Evolutionary conservation across 805 yeast species (phyloP).

Genomic region (Kuraishia hungarica): DNA sequence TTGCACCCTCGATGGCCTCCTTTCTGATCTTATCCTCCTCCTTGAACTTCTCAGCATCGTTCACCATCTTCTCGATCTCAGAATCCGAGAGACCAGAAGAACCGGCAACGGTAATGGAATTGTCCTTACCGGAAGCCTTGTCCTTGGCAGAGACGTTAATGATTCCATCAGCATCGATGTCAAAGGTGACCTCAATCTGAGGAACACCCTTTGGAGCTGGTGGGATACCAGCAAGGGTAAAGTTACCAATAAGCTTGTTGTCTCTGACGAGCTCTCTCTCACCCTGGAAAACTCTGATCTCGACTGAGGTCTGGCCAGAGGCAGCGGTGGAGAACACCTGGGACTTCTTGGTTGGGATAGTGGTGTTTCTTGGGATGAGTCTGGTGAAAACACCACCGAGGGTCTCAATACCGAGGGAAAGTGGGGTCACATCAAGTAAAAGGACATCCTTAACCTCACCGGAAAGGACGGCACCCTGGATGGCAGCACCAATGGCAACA

Average conservation of each 20-base stretch:
- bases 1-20: slow-evolving; percentile 63
- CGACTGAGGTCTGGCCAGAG: slow-evolving; percentile 93
- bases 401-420: slow-evolving; percentile 93
- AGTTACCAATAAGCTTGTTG: slow-evolving; percentile 96
- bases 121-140: slow-evolving; percentile 69
- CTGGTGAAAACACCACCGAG: slow-evolving; percentile 96
- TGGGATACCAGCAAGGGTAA: slow-evolving; percentile 90
- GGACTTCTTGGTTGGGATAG: slow-evolving; percentile 94
- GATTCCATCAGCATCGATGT: slow-evolving; percentile 92
- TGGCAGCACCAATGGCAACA: slow-evolving; percentile 87
- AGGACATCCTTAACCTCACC: slow-evolving; percentile 78
- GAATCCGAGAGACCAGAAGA: slow-evolving; percentile 62
- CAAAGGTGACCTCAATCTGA: slow-evolving; percentile 90
- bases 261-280: slow-evolving; percentile 97
- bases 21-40: slow-evolving; percentile 51
- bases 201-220: slow-evolving; percentile 95
- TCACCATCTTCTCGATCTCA: slow-evolving; percentile 54
- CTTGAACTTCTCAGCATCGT: slow-evolving; percentile 58
- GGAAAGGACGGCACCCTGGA: slow-evolving; percentile 79
- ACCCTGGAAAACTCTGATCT: slow-evolving; percentile 98
- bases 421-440: slow-evolving; percentile 75
- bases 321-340: slow-evolving; percentile 96
- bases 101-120: slow-evolving; percentile 66
- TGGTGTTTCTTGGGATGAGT: slow-evolving; percentile 86
- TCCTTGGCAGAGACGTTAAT: slow-evolving; percentile 79